These are phyloP conservation scores for Hemisphaericaspora xylofermentans DNA, from an alignment of 1,139 yeast genomes.

Conservation along the genomic window DNA sequence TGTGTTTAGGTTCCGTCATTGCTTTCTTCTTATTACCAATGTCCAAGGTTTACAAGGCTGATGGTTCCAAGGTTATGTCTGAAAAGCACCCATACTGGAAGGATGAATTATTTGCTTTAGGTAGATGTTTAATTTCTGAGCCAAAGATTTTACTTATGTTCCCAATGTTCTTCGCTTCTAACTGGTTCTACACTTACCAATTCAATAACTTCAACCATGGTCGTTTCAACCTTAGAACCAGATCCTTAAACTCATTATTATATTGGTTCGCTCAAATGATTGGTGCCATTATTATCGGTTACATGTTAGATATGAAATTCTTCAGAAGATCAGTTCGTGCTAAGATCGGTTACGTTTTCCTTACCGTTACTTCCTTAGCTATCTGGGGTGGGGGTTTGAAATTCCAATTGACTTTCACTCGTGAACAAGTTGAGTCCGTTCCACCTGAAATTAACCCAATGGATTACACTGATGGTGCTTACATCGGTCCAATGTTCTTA, in stretches of 20 bases:
- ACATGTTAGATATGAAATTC: constrained; percentile 43
- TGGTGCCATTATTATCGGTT: constrained; percentile 53
- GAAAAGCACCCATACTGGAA: constrained; percentile 48
- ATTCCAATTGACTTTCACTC: constrained; percentile 47
- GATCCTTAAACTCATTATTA: constrained; percentile 58
- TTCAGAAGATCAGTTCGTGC: constrained; percentile 48
- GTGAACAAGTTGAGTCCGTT: constrained; percentile 30
- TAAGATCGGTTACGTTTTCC: constrained; percentile 42
- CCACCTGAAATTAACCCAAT: constrained; percentile 26
- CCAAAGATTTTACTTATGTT: constrained; percentile 49
- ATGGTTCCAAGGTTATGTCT: constrained; percentile 50
- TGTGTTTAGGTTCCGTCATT: constrained; percentile 47
- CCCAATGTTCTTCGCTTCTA: constrained; percentile 63
- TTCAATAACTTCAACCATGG: constrained; percentile 58
- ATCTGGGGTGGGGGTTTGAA: constrained; percentile 66
- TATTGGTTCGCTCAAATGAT: constrained; percentile 63
- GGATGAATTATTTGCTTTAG: constrained; percentile 44
- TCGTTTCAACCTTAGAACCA: constrained; percentile 56
- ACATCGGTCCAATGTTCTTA: constrained; percentile 60
- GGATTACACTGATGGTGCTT: constrained; percentile 46
- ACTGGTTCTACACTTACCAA: constrained; percentile 68
- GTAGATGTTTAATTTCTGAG: constrained; percentile 40
- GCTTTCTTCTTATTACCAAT: constrained; percentile 52
- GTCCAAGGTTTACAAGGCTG: constrained; percentile 49
- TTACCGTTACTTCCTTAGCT: constrained; percentile 44